Conservation (phyloP, 2,329 filamentous ascomycete species). For the Paecilomyces variotii region DNA sequence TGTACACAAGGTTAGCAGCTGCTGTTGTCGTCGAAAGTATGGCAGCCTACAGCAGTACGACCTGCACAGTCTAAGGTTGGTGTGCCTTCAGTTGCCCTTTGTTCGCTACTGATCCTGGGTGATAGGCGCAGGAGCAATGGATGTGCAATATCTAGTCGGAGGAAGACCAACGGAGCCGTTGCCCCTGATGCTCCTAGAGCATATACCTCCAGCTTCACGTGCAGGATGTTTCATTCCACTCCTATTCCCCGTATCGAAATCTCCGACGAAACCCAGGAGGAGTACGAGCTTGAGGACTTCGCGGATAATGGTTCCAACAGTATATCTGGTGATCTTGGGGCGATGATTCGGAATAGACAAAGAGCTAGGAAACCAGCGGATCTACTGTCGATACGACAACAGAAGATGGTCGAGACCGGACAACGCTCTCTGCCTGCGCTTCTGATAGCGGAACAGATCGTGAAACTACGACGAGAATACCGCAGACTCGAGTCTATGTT, state of each 20-base stretch:
- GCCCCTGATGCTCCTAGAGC: no score
- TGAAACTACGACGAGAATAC: not conserved
- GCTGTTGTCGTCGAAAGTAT: not conserved
- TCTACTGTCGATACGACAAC: not conserved
- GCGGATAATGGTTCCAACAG: not conserved
- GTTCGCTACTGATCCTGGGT: not conserved
- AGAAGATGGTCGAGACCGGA: not conserved
- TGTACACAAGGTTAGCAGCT: slow-evolving; percentile 1
- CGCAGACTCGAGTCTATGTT: not conserved
- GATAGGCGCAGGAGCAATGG: not conserved
- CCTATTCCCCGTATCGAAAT: not conserved
- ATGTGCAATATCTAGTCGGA: not conserved
- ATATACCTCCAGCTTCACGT: not conserved
- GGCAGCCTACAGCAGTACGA: not conserved
- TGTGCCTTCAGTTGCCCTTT: not conserved
- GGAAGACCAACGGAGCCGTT: not conserved
- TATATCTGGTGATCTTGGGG: not conserved
- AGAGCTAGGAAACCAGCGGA: not conserved
- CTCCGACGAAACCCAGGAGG: not conserved
- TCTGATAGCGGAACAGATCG: not conserved
- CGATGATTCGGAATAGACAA: slow-evolving; percentile 1
- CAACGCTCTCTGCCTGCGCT: not conserved
- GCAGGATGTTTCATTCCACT: slow-evolving; percentile 5
- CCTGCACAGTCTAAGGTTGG: not conserved
- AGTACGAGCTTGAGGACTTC: not conserved